Conservation (phyloP, 805 yeast genomes). For the Candida michaelii region DNA sequence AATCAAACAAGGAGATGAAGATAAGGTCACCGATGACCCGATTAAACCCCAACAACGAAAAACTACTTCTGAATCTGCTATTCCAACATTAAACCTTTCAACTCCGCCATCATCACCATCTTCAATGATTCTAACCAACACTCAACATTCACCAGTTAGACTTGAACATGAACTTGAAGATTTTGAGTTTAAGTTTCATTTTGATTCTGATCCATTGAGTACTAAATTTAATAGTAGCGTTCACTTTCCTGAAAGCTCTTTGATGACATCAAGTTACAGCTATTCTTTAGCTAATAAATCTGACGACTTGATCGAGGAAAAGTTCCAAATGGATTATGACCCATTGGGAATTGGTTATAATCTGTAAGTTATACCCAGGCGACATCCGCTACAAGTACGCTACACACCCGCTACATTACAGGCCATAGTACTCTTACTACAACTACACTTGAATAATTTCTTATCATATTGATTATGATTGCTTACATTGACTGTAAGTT, state of each 20-base stretch:
- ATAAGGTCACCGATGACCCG: too few relatives aligned
- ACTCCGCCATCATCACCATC: conserved; percentile 6
- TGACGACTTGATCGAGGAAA: background rate
- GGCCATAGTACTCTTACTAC: background rate
- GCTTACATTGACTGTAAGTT: background rate
- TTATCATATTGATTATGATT: background rate
- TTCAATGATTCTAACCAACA: background rate
- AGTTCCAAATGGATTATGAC: conserved; percentile 1
- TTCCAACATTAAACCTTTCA: background rate
- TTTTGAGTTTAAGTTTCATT: conserved; percentile 1
- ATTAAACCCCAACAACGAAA: background rate
- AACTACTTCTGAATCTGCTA: too few relatives aligned
- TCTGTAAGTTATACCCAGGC: too few relatives aligned
- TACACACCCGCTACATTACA: too few relatives aligned
- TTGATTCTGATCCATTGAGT: background rate
- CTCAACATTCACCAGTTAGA: background rate
- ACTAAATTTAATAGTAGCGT: background rate
- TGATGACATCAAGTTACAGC: background rate
- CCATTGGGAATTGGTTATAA: background rate
- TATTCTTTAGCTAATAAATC: background rate
- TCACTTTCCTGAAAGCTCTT: background rate
- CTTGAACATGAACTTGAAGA: background rate
- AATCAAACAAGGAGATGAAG: too few relatives aligned
- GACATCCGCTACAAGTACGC: too few relatives aligned
- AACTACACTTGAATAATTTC: too few relatives aligned